These are phyloP conservation scores for Tolypocladium amazonense DNA, from an alignment of 2,329 filamentous ascomycete species.

Conservation along the genomic window DNA sequence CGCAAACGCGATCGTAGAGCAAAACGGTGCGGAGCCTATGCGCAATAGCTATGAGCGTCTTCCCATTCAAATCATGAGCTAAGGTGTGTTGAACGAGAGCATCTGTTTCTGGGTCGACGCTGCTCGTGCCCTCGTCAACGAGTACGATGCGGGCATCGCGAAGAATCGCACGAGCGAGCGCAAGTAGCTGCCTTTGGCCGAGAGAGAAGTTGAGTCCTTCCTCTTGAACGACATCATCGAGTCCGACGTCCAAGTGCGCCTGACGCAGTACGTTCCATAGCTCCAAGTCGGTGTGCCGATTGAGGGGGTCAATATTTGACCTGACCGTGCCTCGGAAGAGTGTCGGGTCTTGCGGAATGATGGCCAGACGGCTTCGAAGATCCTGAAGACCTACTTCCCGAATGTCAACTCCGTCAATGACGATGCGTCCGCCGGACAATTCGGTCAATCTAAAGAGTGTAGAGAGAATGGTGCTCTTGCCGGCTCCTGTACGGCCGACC, in stretches of 20 bases:
- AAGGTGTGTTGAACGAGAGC: conserved; percentile 91
- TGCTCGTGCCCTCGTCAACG: conserved; percentile 90
- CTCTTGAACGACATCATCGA: conserved; percentile 81
- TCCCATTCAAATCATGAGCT: conserved; percentile 70
- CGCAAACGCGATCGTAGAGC: conserved; percentile 87
- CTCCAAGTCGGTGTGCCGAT: conserved; percentile 65
- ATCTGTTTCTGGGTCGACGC: conserved; percentile 93
- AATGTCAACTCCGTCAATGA: conserved; percentile 59
- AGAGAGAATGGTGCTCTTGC: conserved; percentile 76
- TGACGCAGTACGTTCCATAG: conserved; percentile 71
- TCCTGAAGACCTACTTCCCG: conserved; percentile 64
- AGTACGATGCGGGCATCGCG: conserved; percentile 85
- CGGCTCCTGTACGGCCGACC: conserved; percentile 71
- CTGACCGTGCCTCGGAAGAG: conserved; percentile 73
- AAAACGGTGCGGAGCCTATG: conserved; percentile 89
- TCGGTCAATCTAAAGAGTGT: conserved; percentile 69
- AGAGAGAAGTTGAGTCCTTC: conserved; percentile 94
- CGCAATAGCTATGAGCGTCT: conserved; percentile 85
- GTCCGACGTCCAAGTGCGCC: conserved; percentile 68
- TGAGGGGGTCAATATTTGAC: conserved; percentile 71
- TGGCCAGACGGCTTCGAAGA: conserved; percentile 64
- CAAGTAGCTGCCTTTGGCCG: conserved; percentile 91
- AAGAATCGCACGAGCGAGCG: conserved; percentile 80
- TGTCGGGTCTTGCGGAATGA: conserved; percentile 78
- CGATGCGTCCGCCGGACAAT: conserved; percentile 50